Base-by-base conservation (phyloP, 169 alveolate genomes). In the Blepharisma undulans region DNA sequence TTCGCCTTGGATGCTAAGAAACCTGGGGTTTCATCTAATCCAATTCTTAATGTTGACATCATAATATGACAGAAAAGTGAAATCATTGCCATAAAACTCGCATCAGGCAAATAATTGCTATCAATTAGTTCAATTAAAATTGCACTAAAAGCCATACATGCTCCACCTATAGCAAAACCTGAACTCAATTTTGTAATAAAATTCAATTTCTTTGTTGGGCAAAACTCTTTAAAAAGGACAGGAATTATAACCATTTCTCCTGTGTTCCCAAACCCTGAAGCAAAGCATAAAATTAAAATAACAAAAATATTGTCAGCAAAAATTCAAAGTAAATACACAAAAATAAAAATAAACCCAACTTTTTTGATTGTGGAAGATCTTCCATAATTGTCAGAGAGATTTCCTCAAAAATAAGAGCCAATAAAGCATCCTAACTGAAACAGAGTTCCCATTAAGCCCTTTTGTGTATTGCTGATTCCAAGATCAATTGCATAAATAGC, bases 381-480 rank as follows among this genome's bases (percentile, higher is more conserved):
- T 21, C 89, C 89, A n/a, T 22, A 29, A 21, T 6, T 12, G n/a
- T 84, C 89, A 21, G 77, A n/a, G 22, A 84, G 74, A 33, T 22
- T 25, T 36, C 89, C 89, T n/a, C 74, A 84, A 29, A 60, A n/a
- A 84, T 36, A 84, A 48, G 61, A 32, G 27, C 89, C 89, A 84
- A n/a, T 22, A 6, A 84, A 84, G 22, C 33, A 22, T n/a, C 89
- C 89, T 33, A 84, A 36, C 22, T 21, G 32, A 25, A 32, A 84
- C 14, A 59, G 33, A 12, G 77, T 22, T 16, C 71, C 77, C 22
- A 84, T 36, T 33, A 84, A 32, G 7, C 89, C 77, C 34, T 32
- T 36, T 61, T 84, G 71, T 4, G 25, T 79, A 25, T 32, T 22
- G 10, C 71, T 33, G 29, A 79, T 21, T 30, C 34, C 80, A 22